phyloP scores from a whole-genome alignment of 2,329 filamentous ascomycete species.

The Calycina marina region DNA sequence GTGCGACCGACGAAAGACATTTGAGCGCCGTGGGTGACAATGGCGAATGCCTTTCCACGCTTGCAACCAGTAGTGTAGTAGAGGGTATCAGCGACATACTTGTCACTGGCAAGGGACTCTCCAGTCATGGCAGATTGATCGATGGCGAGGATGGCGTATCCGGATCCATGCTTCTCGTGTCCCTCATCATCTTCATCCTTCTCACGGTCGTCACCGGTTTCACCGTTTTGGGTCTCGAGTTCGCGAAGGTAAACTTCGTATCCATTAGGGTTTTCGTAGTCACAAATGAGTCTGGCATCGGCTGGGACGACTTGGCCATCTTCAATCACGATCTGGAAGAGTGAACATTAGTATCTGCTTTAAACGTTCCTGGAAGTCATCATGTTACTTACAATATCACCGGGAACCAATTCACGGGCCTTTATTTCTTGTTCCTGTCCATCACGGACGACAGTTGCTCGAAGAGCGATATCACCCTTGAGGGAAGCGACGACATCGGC shows the following conservation, averaged over 20 bases:
- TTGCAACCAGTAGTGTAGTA: constrained; percentile 76
- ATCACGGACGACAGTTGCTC: constrained; percentile 51
- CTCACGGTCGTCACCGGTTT: constrained; percentile 40
- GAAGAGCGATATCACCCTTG: constrained; percentile 70
- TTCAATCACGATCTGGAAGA: constrained; percentile 46
- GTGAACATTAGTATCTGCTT: constrained; percentile 1
- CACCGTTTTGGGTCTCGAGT: constrained; percentile 43
- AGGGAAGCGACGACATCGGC: constrained; percentile 61
- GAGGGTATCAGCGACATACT: constrained; percentile 61
- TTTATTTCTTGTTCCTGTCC: constrained; percentile 54
- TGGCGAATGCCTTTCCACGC: constrained; percentile 60
- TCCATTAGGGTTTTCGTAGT: constrained; percentile 52
- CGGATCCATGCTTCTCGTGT: constrained; percentile 36
- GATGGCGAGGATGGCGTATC: constrained; percentile 53
- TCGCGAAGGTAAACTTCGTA: constrained; percentile 54
- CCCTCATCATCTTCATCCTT: constrained; percentile 42
- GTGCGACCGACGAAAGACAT: constrained; percentile 67
- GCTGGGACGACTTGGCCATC: constrained; percentile 58
- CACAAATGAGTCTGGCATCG: constrained; percentile 58
- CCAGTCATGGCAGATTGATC: constrained; percentile 73
- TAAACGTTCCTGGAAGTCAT: background rate
- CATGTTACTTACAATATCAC: constrained; percentile 49
- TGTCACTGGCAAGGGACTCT: constrained; percentile 66
- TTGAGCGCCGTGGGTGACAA: constrained; percentile 52
- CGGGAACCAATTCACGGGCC: constrained; percentile 59